Conservation (phyloP, 306 rosid genomes). For the Potentilla sterilis region DNA sequence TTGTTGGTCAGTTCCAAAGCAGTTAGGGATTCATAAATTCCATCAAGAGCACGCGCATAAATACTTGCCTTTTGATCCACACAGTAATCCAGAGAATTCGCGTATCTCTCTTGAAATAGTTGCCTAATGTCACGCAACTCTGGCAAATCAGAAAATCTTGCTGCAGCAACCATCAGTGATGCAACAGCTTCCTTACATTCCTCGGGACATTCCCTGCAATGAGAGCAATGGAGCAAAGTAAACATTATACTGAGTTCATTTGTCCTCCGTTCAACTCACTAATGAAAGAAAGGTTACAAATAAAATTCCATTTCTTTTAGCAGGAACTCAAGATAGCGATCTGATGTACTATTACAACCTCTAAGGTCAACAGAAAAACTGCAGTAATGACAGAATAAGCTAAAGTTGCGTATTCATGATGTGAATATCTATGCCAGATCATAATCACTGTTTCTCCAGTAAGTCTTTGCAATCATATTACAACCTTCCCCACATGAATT, state of each 20-base stretch:
- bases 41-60: slow-evolving; percentile 5
- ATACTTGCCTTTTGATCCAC: slow-evolving; percentile 64
- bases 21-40: slow-evolving; percentile 15
- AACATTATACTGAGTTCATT: slow-evolving; percentile 1
- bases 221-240: slow-evolving; percentile 24
- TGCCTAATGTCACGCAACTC: slow-evolving; percentile 92
- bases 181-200: slow-evolving; percentile 79
- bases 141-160: slow-evolving; percentile 93
- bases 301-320: neutral
- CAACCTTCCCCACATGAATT: neutral
- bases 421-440: neutral
- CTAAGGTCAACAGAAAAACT: neutral
- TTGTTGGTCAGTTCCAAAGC: slow-evolving; percentile 28
- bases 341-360: neutral
- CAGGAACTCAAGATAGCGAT: neutral
- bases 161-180: slow-evolving; percentile 80
- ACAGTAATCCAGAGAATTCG: slow-evolving; percentile 50
- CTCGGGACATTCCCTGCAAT: slow-evolving; percentile 88
- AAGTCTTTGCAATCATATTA: neutral
- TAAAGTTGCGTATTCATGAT: neutral
- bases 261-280: slow-evolving; percentile 1
- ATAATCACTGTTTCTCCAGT: neutral
- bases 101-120: slow-evolving; percentile 75
- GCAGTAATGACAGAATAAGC: neutral
- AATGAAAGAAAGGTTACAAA: neutral